Base-by-base conservation (phyloP, 805 yeast genomes). In the Zygosaccharomyces bailii region DNA sequence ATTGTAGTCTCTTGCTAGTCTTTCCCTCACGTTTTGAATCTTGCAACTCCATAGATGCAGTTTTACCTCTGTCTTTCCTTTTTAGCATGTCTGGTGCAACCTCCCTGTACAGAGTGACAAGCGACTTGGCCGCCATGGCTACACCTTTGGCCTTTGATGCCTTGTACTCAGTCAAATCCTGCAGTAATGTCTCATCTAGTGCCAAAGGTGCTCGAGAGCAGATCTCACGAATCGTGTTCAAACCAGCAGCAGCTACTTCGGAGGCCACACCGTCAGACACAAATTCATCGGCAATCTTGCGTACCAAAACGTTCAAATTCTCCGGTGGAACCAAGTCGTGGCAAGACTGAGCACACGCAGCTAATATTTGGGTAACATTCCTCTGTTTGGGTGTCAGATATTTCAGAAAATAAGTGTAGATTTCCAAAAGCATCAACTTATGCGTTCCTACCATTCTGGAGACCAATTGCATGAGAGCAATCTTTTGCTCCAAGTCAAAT, bases 251-350 rank as follows among this genome's bases (percentile, higher is more conserved):
- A 4, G 97, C 97, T 43, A 90, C 99, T 68, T 93, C 96, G 25
- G 96, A 82, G 11, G 97, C 89, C 31, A 93, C 99, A 74, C 99
- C 99, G 61, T 93, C 98, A 54, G 96, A 85, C 19, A 93, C 96
- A 59, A 93, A 93, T 68, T 93, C 99, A 67, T 93, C 95, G 1
- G 99, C 98, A 53, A 93, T 81, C 61, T 91, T 93, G 46, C 96
- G 79, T 7, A 93, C 82, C 54, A 93, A 80, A 40, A 83, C 82
- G 35, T 76, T 71, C 48, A 93, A 77, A 11, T 82, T 79, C 63
- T 93, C 99, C 4, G 99, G 99, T 19, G 99, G 99, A 5, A 93
- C 96, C 58, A 93, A 73, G 59, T 93, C 98, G 63, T 93, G 99
- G 20, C 95, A 78, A 0, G 98, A 88, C 71, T 93, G 99, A 0